Evolutionary conservation across 768 basidiomycete species (phyloP), one percentile per base, ranked within the genome.

Genomic region (Podaxis sp.): DNA sequence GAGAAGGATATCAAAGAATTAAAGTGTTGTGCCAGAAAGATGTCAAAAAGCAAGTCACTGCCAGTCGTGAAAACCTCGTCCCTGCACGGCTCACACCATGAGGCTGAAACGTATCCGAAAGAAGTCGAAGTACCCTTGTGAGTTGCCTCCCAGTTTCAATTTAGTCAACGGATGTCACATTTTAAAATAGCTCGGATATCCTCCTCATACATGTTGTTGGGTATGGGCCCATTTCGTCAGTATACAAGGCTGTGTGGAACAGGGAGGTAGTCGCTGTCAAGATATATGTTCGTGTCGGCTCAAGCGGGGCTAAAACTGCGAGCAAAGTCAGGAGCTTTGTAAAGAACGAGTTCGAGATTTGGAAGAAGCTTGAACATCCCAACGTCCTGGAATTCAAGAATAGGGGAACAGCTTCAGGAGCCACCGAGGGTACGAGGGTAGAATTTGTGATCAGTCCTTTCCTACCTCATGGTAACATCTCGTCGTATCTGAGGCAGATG

Each of bases 331-430:
- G 36, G 36, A 6, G 36, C 12, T 7, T 54, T n/a, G 36, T 37
- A 12, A 17, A 5, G 33, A 54, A 54, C 9, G 85, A 90, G 70
- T 77, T 86, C 19, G 76, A 76, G 52, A 80, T 87, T 5, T 91
- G 90, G 90, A 80, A 83, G 55, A 70, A 69, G 4, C 77, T 91
- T 13, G 70, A 72, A 61, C 89, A 90, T 69, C 78, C 79, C 22
- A 83, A 87, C 64, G 82, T 91, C 12, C 73, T 90, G 55, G 78
- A 82, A 63, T 75, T 92, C 40, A 82, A 8, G 12, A n/a, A 81
- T 66, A 90, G 89, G 1, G 90, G 90, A 17, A 88, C 85, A 9
- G 84, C 82, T 65, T 77, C 85, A 1, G 73, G 75, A 12, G 80
- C 82, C 13, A 82, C 83, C 43, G 79, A 81, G 19, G 88, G 85